These are phyloP conservation scores for Neurospora discreta DNA, from an alignment of 495 filamentous ascomycete species.

Conservation along the genomic window DNA sequence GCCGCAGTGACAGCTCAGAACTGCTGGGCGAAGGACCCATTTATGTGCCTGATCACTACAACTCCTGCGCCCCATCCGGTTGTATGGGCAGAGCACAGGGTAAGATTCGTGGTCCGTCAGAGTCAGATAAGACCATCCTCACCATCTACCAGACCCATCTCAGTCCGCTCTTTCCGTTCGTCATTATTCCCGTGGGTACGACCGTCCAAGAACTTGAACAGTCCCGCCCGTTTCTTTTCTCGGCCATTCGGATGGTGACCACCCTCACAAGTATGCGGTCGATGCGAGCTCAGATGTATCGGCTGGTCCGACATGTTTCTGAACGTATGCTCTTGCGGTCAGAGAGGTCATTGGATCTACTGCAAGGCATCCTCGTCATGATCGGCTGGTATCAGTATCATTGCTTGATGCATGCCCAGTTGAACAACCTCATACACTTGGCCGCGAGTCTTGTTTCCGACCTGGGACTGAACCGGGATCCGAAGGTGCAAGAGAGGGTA, in stretches of 20 bases:
- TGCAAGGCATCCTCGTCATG: conserved; percentile 36
- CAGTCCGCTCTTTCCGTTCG: conserved; percentile 28
- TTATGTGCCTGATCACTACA: conserved; percentile 12
- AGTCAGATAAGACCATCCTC: conserved; percentile 25
- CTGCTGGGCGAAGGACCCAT: background rate
- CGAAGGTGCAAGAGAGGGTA: conserved; percentile 14
- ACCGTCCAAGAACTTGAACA: conserved; percentile 12
- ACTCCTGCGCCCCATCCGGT: conserved; percentile 13
- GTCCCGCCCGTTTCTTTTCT: conserved; percentile 23
- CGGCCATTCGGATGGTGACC: conserved; percentile 27
- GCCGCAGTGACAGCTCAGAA: background rate
- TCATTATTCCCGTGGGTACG: conserved; percentile 19
- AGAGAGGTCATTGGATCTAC: conserved; percentile 36
- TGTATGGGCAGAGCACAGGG: conserved; percentile 16
- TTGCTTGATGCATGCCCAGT: conserved; percentile 29
- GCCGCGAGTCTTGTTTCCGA: conserved; percentile 35
- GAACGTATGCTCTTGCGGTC: conserved; percentile 34
- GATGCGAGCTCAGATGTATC: conserved; percentile 25
- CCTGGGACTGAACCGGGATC: conserved; percentile 30
- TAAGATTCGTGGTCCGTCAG: conserved; percentile 8
- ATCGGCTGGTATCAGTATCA: conserved; percentile 36
- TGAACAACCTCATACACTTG: conserved; percentile 34
- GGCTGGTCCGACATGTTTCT: conserved; percentile 28
- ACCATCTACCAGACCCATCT: conserved; percentile 23
- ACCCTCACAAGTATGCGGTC: conserved; percentile 27